A percentile compares a stretch with the other conserved stretches of the same genome.
Conservation (phyloP, 2,329 filamentous ascomycete genomes). For the Fusarium domesticum region DNA sequence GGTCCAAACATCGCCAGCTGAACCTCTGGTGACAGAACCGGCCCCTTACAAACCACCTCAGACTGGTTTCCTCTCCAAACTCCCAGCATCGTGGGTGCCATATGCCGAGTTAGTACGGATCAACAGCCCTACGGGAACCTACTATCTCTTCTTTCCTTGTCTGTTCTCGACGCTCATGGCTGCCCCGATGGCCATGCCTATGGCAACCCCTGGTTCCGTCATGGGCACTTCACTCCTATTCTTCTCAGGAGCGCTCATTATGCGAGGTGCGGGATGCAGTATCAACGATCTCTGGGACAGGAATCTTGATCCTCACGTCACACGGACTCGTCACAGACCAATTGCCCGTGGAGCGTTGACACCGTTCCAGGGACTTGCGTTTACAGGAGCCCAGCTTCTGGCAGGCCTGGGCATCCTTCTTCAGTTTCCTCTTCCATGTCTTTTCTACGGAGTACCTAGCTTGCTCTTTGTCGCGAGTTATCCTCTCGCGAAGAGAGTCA, state of each 20-base stretch:
- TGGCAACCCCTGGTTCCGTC: slow-evolving; percentile 58
- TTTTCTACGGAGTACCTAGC: slow-evolving; percentile 75
- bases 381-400: slow-evolving; percentile 71
- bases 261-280: slow-evolving; percentile 83
- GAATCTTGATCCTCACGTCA: slow-evolving; percentile 77
- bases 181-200: slow-evolving; percentile 63
- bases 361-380: slow-evolving; percentile 67
- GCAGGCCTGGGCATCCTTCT: slow-evolving; percentile 70
- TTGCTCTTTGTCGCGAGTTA: slow-evolving; percentile 72
- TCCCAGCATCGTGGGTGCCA: slow-evolving; percentile 70
- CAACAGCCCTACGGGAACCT: slow-evolving; percentile 77
- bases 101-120: slow-evolving; percentile 80
- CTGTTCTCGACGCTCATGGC: slow-evolving; percentile 81
- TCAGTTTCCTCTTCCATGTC: slow-evolving; percentile 70
- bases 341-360: slow-evolving; percentile 76
- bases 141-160: slow-evolving; percentile 84
- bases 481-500: slow-evolving; percentile 80
- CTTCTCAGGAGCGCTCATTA: slow-evolving; percentile 72
- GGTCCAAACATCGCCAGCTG: slow-evolving; percentile 10
- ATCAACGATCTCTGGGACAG: slow-evolving; percentile 92
- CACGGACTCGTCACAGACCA: slow-evolving; percentile 72
- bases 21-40: slow-evolving; percentile 3
- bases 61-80: slow-evolving; percentile 64
- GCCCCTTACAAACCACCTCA: slow-evolving; percentile 64
- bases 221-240: slow-evolving; percentile 67